These are phyloP conservation scores for Tubosaeta brunneosetosa DNA, from an alignment of 768 basidiomycete genomes.

Conservation along the genomic window DNA sequence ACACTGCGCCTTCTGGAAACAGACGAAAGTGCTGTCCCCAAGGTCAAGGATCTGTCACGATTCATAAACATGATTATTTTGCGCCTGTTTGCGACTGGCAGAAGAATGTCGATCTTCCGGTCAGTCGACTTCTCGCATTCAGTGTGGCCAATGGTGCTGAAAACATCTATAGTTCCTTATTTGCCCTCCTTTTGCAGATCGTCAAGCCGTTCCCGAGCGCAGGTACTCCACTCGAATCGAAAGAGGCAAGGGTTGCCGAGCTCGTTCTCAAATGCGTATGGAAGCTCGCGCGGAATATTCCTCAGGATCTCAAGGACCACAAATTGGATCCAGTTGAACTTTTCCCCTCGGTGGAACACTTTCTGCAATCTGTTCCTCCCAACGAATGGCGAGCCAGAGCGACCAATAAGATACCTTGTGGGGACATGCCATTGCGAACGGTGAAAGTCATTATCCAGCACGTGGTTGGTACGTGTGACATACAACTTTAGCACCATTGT, in stretches of 20 bases:
- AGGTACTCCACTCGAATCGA: slow-evolving; percentile 67
- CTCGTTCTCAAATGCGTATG: slow-evolving; percentile 94
- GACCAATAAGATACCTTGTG: slow-evolving; percentile 86
- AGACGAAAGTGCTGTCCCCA: slow-evolving; percentile 77
- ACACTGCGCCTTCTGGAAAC: slow-evolving; percentile 90
- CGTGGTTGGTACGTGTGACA: slow-evolving; percentile 72
- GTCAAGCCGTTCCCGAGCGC: slow-evolving; percentile 78
- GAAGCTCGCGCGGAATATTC: slow-evolving; percentile 94
- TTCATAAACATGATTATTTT: slow-evolving; percentile 99
- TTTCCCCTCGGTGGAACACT: slow-evolving; percentile 90
- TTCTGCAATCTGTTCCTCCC: slow-evolving; percentile 88
- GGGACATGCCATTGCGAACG: slow-evolving; percentile 96
- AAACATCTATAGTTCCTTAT: slow-evolving; percentile 44
- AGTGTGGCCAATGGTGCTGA: background rate
- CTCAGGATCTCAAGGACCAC: slow-evolving; percentile 79
- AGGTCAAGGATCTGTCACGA: slow-evolving; percentile 88
- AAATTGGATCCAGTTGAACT: slow-evolving; percentile 83
- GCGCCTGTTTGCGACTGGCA: slow-evolving; percentile 84
- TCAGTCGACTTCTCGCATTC: slow-evolving; percentile 33
- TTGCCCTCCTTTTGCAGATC: slow-evolving; percentile 75
- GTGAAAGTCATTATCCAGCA: slow-evolving; percentile 99
- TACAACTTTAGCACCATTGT: slow-evolving; percentile 1
- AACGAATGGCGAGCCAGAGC: slow-evolving; percentile 95
- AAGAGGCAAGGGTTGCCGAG: slow-evolving; percentile 86
- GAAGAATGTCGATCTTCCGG: slow-evolving; percentile 90